A percentile compares a stretch with the other conserved stretches of the same genome.
These are phyloP conservation scores for Fusarium longipes DNA, from an alignment of 2,329 filamentous ascomycete genomes.

Conservation along the genomic window DNA sequence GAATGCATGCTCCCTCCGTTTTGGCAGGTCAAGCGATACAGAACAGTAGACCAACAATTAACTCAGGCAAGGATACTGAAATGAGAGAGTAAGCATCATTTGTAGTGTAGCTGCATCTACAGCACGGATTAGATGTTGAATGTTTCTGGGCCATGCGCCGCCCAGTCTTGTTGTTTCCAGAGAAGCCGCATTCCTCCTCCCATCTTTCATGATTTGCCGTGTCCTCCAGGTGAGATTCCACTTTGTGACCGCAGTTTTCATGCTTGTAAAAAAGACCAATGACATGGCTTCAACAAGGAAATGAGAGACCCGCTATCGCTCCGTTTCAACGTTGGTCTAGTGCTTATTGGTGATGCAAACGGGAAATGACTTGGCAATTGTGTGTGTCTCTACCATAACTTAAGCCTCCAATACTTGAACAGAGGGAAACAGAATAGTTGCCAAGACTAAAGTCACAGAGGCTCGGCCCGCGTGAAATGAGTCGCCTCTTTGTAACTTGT, in stretches of 20 bases:
- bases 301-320: slow-evolving; percentile 14
- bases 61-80: background rate
- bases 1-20: background rate
- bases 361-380: background rate
- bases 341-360: background rate
- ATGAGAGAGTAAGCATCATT: background rate
- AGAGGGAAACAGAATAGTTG: background rate
- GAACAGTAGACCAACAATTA: background rate
- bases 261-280: background rate
- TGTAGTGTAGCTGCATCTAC: background rate
- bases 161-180: background rate
- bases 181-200: background rate
- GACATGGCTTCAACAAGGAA: background rate
- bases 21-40: background rate
- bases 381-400: fast-evolving
- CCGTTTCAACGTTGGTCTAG: slow-evolving; percentile 18
- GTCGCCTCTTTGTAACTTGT: background rate
- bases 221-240: background rate
- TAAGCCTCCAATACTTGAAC: background rate
- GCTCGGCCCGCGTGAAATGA: background rate
- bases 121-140: background rate
- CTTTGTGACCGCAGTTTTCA: background rate
- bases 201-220: background rate
- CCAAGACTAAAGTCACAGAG: background rate
- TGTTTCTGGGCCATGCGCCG: background rate